Evolutionary conservation across 2,329 filamentous ascomycete genomes (phyloP), one percentile per base, ranked within the genome.

Genomic region (Aspergillus hortae): DNA sequence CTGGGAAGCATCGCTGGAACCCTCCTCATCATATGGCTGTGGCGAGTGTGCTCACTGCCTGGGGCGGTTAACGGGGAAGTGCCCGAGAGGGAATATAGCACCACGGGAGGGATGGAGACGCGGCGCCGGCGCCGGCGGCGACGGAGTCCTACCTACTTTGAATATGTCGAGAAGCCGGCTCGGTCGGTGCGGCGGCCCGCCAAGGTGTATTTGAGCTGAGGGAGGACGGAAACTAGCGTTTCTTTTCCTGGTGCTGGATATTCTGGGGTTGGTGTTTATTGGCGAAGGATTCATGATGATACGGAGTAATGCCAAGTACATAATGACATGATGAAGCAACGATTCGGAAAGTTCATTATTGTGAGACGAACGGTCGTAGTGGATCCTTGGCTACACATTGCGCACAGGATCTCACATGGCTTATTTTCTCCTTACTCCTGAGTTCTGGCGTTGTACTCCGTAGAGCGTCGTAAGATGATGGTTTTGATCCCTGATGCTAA

Each of bases 1-100:
- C 62, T 73, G 46, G 71, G 71, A 10, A 64, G 66, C n/a, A 70
- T 74, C 35, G 67, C 62, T 4, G 71, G 68, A 6, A 68, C 67
- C 0, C 60, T 72, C 2, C 54, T 73, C 4, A 47, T 73, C 5
- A 53, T 69, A 5, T 73, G 70, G 70, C 58, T 73, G n/a, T 66
- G 66, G 54, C 61, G 61, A 15, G 25, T 65, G 6, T 69, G 65
- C 38, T 51, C 53, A 15, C 45, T 65, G 7, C 61, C 61, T 4
- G 61, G 62, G 1, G 60, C 62, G 2, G 58, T 53, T 19, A 57
- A 56, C 4, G 61, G 59, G 4, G 56, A 52, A 1, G 55, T 63
- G 3, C 53, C 67, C 2, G 62, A 68, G 30, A 54, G 60, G 30
- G 59, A 61, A 33, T 63, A 64, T 48, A 55, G 53, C 33, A 55